Base-by-base conservation (phyloP, 163 green algal genomes). In the Scenedesmus sp. region DNA sequence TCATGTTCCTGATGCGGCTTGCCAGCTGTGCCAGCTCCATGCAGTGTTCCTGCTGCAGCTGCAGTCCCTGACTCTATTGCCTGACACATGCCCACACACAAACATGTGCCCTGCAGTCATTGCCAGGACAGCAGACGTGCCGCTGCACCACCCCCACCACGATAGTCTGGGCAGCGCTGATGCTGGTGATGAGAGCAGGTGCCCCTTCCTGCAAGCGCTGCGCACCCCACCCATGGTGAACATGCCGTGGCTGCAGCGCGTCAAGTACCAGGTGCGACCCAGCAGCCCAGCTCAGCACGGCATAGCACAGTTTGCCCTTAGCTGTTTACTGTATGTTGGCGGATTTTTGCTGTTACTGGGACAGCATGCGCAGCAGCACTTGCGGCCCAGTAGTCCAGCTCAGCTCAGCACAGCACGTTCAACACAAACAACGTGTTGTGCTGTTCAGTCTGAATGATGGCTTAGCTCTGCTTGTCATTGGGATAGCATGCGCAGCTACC, bases 181-280 rank as follows among this genome's bases (percentile, higher is more conserved):
- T 76, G 66, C 66, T 18, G 66, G 66, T 3, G 66, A 26, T 74
- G 82, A 66, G 18, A 74, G 87, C 79, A 46, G 70, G n/a, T 92
- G 88, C 59, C 88, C 88, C 0, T 88, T 92, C 46, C 18, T 92
- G 10, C 59, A 57, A 18, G 77, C 57, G 1, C 62, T 92, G 1
- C 76, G 70, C 6, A 81, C 88, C 4, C 88, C 88, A 20, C 88
- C 77, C 16, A 82, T 82, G 64, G 13, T 82, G 0, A 54, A 89
- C n/a, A 12, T 89, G 84, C 84, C 84, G 9, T 89, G 62, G 62
- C n/a, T 64, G 15, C 64, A 89, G 64, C 62, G 84, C 18, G 84
- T 89, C 2, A 34, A 82, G 64, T 20, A 66, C 7, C 84, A 89
- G 84, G 84, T 82, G 84, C 23, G 84, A 2, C 0, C 10, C n/a